Evolutionary conservation across 2,329 filamentous ascomycete species (phyloP), one percentile per base, ranked within the genome.

Genomic region (Aspergillus cejpii): DNA sequence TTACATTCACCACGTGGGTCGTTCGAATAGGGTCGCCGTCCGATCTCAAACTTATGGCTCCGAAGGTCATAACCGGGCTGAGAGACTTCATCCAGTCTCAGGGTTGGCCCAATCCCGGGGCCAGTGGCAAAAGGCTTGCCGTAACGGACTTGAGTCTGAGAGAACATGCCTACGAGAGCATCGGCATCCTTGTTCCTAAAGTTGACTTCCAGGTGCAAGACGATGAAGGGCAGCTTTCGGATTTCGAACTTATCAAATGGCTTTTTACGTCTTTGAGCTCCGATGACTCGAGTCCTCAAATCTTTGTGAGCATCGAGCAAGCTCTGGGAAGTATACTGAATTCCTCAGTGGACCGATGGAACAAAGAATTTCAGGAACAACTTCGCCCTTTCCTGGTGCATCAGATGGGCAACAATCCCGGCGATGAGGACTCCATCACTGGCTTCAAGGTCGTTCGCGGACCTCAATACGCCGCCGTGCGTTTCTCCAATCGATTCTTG

Each of bases 401-500:
- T 21, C 84, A 88, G 54, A 86, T 88, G 76, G 71, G 70, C 37
- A 69, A 78, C 48, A 58, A 64, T 41, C 63, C 57, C 45, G 69
- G 57, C 52, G 70, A 66, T 44, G 58, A 62, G 33, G 64, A 73
- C 42, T 49, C 56, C 2, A 53, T 62, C 12, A 67, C 64, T 11
- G 66, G 65, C 12, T 66, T 64, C 38, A 61, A 56, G n/a, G 71
- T 78, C 12, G 71, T 82, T n/a, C 77, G 84, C 53, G 90, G 85
- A 57, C 85, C 85, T 26, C 81, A 87, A 6, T 92, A 90, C 66
- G 84, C 87, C 15, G 84, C 84, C 19, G 83, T 92, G 6, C 86
- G 92, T 46, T 96, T 91, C 74, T 87, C 88, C 8, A 97, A 97
- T 61, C 79, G 87, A 40, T 94, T 88, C 58, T 73, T 98, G 4